These are phyloP conservation scores for Geranomyces variabilis DNA, from an alignment of 192 early-diverging fungal species.

Conservation along the genomic window DNA sequence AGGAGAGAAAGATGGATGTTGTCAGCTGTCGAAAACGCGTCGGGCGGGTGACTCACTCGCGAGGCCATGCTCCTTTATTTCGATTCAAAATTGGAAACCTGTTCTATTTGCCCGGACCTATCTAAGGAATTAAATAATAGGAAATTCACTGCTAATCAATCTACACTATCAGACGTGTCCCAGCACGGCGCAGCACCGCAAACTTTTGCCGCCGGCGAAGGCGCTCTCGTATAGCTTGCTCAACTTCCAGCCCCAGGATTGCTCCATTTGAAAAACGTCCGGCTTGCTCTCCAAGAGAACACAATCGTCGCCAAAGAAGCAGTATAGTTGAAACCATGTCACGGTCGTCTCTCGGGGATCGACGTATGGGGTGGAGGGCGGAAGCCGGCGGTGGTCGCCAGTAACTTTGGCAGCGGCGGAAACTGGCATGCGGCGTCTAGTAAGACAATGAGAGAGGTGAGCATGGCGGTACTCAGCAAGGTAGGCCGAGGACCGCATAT, in stretches of 20 bases:
- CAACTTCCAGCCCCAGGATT: conserved; percentile 50
- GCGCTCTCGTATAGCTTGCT: conserved; percentile 44
- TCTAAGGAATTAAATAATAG: neutral
- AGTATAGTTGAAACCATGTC: conserved; percentile 44
- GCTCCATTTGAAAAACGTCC: conserved; percentile 39
- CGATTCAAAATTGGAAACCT: too few species aligned
- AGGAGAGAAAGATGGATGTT: too few species aligned
- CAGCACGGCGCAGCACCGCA: conserved; percentile 28
- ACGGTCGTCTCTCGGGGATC: conserved; percentile 31
- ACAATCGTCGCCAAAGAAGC: conserved; percentile 31
- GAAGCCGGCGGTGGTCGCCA: conserved; percentile 8
- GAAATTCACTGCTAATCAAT: too few species aligned
- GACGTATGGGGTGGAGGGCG: conserved; percentile 25
- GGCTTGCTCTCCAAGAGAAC: conserved; percentile 50
- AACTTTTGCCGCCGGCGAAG: conserved; percentile 26
- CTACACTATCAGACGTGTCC: conserved; percentile 33
- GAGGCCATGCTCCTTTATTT: too few species aligned
- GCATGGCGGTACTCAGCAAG: too few species aligned
- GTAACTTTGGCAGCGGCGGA: neutral
- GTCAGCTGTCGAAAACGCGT: too few species aligned
- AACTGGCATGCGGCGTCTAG: neutral
- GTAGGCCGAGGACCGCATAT: neutral
- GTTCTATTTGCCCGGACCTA: too few species aligned
- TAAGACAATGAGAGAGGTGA: too few species aligned
- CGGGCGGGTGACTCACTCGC: too few species aligned